Base-by-base conservation (phyloP, 441 rosid genomes). In the Arabidopsis hybrid region DNA sequence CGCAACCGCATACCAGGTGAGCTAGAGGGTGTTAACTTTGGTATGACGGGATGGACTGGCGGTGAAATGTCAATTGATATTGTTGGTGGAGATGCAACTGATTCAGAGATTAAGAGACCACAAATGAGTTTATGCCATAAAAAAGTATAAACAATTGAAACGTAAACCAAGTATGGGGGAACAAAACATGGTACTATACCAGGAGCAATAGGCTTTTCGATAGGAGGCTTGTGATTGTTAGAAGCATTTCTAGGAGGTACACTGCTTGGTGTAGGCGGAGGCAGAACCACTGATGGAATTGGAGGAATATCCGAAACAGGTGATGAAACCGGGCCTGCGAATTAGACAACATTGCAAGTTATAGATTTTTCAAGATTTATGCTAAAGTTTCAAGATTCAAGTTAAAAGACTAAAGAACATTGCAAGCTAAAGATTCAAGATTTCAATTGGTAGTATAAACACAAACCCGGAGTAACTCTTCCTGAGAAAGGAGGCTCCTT, bases 21-120 rank as follows among this genome's bases (percentile, higher is more conserved):
- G 34, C 29, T 72, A 71, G 89, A 62, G 14, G 87, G 89, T 10
- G 92, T 36, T 62, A 74, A 70, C 61, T 73, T 81, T 11, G 87
- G 88, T 65, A 76, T 18, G 38, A 63, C 49, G 6, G 87, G 88
- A 55, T 72, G 83, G 71, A 70, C 60, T 4, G 81, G 74, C 0
- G 87, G 81, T 45, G 88, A 76, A 78, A 38, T 38, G 17, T 72
- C 77, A 60, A 65, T 12, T 0, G 72, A 12, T 59, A 58, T 58
- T 5, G 66, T 75, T 46, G 49, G 81, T 5, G 83, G 86, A 72
- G 91, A 79, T 46, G 71, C 75, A 64, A 60, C 80, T 72, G 88
- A 75, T 50, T 69, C 79, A 72, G 77, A 65, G 55, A 47, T 49
- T 70, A 31, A 63, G 10, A 59, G 16, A 18, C 36, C 42, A 71